Base-by-base conservation (phyloP, 2,329 filamentous ascomycete genomes). In the Sporothrix globosa region DNA sequence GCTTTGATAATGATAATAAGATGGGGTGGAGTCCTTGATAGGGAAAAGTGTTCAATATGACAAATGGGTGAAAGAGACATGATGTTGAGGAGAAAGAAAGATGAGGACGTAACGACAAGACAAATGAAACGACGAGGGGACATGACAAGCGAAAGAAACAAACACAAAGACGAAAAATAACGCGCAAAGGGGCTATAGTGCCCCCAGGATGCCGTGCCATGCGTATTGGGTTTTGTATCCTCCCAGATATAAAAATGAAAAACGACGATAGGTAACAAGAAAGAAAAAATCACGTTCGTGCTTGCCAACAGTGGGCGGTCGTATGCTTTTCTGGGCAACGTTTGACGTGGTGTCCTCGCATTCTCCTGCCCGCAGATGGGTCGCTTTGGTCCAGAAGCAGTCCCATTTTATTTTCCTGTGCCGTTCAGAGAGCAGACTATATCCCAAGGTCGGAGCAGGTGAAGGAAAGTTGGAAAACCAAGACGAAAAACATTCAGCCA, bases 201-300 rank as follows among this genome's bases (percentile, higher is more conserved):
- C 50, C 50, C 50, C 34, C 34, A 34, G 21, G 50, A 53, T 48
- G 21, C 50, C 50, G 21, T 53, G 50, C 21, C 50, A 53, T 53
- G 21, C 50, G 17, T 53, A 53, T 21, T 53, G 50, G 34, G 34
- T 34, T 53, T 53, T 53, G n/a, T 9, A 5, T 52, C 48, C 50
- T n/a, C 21, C 21, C 50, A 24, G 50, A 24, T 24, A 24, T 24
- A 53, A 61, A 61, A 61, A 61, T 61, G 7, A 61, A 34, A 34
- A 9, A 34, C 3, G 34, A 34, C 13, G 56, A 61, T 39, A 27
- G 17, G n/a, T 19, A 17, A 61, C 21, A 61, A 61, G 27, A 58
- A 24, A 56, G 27, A 56, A 24, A n/a, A 58, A 2, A n/a, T 7
- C 53, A 58, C 44, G 14, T 48, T 17, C 44, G 44, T 24, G 53